Evolutionary conservation across 192 early-diverging fungal genomes (phyloP), one percentile per base, ranked within the genome.

Genomic region (Podila clonocystis): DNA sequence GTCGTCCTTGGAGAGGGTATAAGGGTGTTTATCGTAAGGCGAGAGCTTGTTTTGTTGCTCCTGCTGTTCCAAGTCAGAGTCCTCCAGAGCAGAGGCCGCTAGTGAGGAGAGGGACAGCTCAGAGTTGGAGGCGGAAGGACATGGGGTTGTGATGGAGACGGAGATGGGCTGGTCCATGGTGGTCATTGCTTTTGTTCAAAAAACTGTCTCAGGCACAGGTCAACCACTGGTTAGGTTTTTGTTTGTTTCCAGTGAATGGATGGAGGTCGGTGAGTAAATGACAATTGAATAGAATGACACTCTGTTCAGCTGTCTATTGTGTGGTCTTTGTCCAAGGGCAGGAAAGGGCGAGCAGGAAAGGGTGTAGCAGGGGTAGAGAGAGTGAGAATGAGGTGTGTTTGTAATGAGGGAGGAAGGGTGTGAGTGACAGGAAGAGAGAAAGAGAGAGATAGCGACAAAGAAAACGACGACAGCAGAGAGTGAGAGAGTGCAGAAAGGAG

Each of bases 101-200:
- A 72, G 52, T 30, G 58, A 15, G 17, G 58, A 9, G 20, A 73
- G 41, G 5, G 63, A 61, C 26, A 45, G 31, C 11, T 64, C 70
- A 50, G 71, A 65, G 45, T 29, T 24, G 15, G 50, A 63, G 26
- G 69, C 20, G 2, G 69, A 34, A 22, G 20, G 52, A 55, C 48
- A 63, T 33, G 62, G 62, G 13, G 62, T 63, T 4, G 62, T n/a
- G 34, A 63, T 58, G n/a, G 63, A 65, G 58, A 73, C 58, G 4
- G 72, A 66, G 41, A 66, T 66, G 49, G 70, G 62, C 41, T 72
- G 55, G 24, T 67, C 49, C 33, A 50, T 67, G 1, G 33, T 63
- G 30, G 62, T n/a, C 24, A 26, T 26, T 24, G n/a, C 7, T 33
- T 9, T 63, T 2, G 30, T 9, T 13, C 30, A 9, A 17, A 31